Evolutionary conservation across 192 early-diverging fungal genomes (phyloP).

Genomic region (Mortierella hygrophila): DNA sequence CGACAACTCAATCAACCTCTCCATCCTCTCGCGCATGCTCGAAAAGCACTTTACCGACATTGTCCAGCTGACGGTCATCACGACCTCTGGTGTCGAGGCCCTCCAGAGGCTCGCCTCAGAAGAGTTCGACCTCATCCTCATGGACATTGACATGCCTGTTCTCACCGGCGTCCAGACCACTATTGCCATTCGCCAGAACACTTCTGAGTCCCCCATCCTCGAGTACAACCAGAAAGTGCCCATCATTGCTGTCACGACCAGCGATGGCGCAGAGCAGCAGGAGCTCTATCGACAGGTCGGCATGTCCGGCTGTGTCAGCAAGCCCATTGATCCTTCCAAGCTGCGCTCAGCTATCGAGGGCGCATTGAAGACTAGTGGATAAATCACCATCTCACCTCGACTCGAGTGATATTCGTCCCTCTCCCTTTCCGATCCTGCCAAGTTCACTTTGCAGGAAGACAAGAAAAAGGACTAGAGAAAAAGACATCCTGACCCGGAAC

Average conservation of each 20-base stretch:
- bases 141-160: slow-evolving; percentile 81
- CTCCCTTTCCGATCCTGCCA: not conserved
- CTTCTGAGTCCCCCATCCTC: slow-evolving; percentile 50
- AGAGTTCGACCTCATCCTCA: slow-evolving; percentile 68
- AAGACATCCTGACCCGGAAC: not conserved
- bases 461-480: not conserved
- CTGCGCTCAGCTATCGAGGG: slow-evolving; percentile 49
- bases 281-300: slow-evolving; percentile 63
- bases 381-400: not conserved
- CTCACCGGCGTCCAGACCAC: slow-evolving; percentile 72
- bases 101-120: slow-evolving; percentile 55
- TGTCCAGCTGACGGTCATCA: slow-evolving; percentile 50
- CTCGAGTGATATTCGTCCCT: not conserved
- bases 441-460: not conserved
- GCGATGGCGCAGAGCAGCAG: slow-evolving; percentile 59
- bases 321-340: slow-evolving; percentile 56
- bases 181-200: slow-evolving; percentile 58
- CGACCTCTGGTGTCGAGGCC: slow-evolving; percentile 62
- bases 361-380: slow-evolving; percentile 10
- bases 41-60: slow-evolving; percentile 58
- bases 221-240: slow-evolving; percentile 64
- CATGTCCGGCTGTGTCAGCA: slow-evolving; percentile 67
- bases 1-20: slow-evolving; percentile 77
- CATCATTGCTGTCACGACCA: slow-evolving; percentile 77
- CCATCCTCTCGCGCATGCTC: slow-evolving; percentile 69